A percentile compares a stretch with the other conserved stretches of the same genome.
Conservation (phyloP, 108 stramenopile genomes). For the Epithemia pelagica region DNA sequence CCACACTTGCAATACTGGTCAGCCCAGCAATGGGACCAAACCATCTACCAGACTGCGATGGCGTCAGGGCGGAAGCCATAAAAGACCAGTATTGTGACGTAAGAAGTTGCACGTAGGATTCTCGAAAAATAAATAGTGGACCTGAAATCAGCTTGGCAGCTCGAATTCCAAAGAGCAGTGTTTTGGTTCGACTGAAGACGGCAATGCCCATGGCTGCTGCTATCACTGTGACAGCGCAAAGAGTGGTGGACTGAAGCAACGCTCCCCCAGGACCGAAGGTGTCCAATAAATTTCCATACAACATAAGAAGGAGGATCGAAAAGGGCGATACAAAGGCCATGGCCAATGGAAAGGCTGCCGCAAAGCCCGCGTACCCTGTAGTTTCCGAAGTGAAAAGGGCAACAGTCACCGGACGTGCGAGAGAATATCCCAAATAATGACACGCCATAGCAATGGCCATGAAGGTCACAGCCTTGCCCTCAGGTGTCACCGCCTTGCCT, state of each 20-base stretch:
- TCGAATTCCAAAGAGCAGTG: constrained; percentile 27
- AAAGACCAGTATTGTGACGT: constrained; percentile 80
- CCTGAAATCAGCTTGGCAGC: constrained; percentile 46
- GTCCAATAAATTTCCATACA: constrained; percentile 49
- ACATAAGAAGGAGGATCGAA: constrained; percentile 43
- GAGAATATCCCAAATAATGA: constrained; percentile 70
- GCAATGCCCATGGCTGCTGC: constrained; percentile 29
- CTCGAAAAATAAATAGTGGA: constrained; percentile 67
- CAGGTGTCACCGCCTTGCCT: constrained; percentile 10
- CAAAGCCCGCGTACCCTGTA: constrained; percentile 42
- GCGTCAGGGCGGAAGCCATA: constrained; percentile 65
- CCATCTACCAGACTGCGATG: constrained; percentile 62
- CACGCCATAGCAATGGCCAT: constrained; percentile 71
- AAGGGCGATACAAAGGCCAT: constrained; percentile 70
- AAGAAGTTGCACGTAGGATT: constrained; percentile 71
- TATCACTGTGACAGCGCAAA: constrained; percentile 37
- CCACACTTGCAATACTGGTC: constrained; percentile 55
- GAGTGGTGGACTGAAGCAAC: constrained; percentile 37
- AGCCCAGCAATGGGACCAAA: constrained; percentile 75
- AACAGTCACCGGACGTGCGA: constrained; percentile 65
- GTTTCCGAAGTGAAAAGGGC: constrained; percentile 69
- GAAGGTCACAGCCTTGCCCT: constrained; percentile 46
- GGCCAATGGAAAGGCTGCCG: constrained; percentile 63
- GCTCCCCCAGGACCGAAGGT: constrained; percentile 55
- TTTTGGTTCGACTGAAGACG: constrained; percentile 20